Base-by-base conservation (phyloP, 139 green algal species). In the Chlorella sorokiniana region DNA sequence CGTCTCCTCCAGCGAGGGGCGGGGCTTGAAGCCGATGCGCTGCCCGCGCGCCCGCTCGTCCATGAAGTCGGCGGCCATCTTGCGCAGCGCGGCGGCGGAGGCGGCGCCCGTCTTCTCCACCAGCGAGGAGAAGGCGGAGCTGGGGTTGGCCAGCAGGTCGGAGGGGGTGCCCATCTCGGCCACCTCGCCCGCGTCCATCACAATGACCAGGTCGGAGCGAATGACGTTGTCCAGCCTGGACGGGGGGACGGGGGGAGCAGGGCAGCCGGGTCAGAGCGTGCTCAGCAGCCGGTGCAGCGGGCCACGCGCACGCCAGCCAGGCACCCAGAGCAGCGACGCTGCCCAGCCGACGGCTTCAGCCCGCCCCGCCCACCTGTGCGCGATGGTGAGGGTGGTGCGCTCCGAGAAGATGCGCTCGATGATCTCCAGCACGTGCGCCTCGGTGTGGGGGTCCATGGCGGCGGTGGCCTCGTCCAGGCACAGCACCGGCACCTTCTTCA, bases 401-500 rank as follows among this genome's bases (percentile, higher is more conserved):
- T 89, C 63, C 10, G 35, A 54, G 42, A 93, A 93, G 29, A 85
- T 67, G 20, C 72, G 63, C 18, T 82, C 71, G 29, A 93, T 86
- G 44, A 90, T 91, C 38, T 91, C 88, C 48, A 92, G 88, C 76
- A 97, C 92, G 16, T 91, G 84, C 22, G 81, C 82, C 69, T 93
- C 70, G 20, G 79, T 79, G 69, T 52, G 35, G 5, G 70, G 38
- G 78, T 88, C 85, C 72, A 86, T 69, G 67, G 63, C 52, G 25
- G 93, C 92, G 35, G 96, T 99, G 1, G 96, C 96, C 89, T 98
- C 96, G 81, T 99, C 95, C 80, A 97, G 83, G 59, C 96, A 90
- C 44, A 98, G 81, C 38, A 92, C 77, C 69, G 69, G 81, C 62
- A 72, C 35, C 27, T 71, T 72, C 38, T 88, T 89, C 44, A 98